Base-by-base conservation (phyloP, 768 basidiomycete genomes). In the Dioszegia aurantiaca region DNA sequence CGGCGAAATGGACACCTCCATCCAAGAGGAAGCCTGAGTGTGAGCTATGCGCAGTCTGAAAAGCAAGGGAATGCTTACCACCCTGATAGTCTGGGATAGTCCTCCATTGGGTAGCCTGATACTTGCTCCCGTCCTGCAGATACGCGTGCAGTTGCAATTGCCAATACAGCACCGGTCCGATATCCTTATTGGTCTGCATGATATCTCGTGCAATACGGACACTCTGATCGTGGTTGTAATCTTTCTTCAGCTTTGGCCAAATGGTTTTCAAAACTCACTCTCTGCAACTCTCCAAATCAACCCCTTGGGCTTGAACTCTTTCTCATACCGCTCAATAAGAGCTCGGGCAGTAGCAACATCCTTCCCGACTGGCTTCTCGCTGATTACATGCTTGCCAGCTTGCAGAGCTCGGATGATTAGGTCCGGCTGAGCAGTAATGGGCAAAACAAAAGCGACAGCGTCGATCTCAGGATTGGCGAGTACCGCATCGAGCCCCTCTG, bases 321-420 rank as follows among this genome's bases (percentile, higher is more conserved):
- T 73, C 63, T 87, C 82, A 74, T 89, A 92, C 37, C 78, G 80
- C 33, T 81, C 78, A 72, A 92, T 85, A 47, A 91, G 80, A 60
- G 79, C 78, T 44, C 83, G 76, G 0, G 87, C 90, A 2, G 78
- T 77, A 27, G 80, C 80, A 43, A 90, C 83, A 66, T 87, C 85
- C 40, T 85, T 80, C 2, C 85, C 88, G 14, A 91, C 81, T 5
- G 91, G 91, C 70, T 93, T 93, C 80, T 94, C 90, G 74, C 86
- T 87, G 59, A 92, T 72, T 47, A 93, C 89, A 70, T 92, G 88
- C 78, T 93, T 94, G 26, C 90, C 88, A 2, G 88, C 87, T 44
- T 69, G 56, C 43, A 68, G 58, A 0, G 69, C 68, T 67, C 82
- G 83, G 57, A 83, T 75, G 55, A 93, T 79, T 58, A 91, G 78